phyloP scores from a whole-genome alignment of 1,284 basidiomycete species.

The Cystobasidium pallidum region DNA sequence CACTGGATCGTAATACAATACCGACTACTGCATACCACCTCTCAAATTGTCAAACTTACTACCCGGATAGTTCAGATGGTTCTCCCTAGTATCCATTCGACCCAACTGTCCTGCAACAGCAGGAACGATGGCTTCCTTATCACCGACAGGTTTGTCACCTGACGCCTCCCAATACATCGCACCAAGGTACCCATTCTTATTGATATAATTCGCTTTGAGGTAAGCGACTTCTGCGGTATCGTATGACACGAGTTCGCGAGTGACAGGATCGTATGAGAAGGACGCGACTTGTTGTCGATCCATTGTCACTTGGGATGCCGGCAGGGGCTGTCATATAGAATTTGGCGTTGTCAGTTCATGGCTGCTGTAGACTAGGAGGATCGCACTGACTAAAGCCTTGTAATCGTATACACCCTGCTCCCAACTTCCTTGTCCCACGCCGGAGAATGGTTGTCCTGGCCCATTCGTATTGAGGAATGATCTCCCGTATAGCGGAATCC shows the following conservation, averaged over 20 bases:
- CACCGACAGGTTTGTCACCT: conserved; percentile 52
- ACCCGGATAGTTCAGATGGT: conserved; percentile 66
- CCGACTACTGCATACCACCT: conserved; percentile 50
- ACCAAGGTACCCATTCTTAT: conserved; percentile 50
- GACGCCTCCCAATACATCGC: conserved; percentile 56
- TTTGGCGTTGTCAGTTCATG: conserved; percentile 31
- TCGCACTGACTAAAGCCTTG: conserved; percentile 62
- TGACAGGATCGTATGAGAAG: conserved; percentile 73
- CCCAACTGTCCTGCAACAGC: conserved; percentile 42
- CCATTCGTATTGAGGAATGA: conserved; percentile 79
- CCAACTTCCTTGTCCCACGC: conserved; percentile 73
- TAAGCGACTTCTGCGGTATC: conserved; percentile 74
- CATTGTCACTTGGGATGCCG: conserved; percentile 68
- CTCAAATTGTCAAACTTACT: conserved; percentile 58
- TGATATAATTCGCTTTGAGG: conserved; percentile 76
- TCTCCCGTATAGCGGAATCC: conserved; percentile 82
- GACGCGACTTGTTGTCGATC: conserved; percentile 74
- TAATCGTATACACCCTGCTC: conserved; percentile 66
- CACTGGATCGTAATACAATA: too few species aligned
- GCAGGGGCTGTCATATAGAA: conserved; percentile 60
- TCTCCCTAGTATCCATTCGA: conserved; percentile 62
- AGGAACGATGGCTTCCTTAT: conserved; percentile 46
- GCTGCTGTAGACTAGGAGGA: conserved; percentile 34
- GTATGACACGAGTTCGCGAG: conserved; percentile 68
- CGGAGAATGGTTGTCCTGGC: conserved; percentile 72